Percentiles rank a stretch among this genome's conserved stretches.
Evolutionary conservation across 169 alveolate genomes (phyloP).

Genomic region (Eimeria necatrix): DNA sequence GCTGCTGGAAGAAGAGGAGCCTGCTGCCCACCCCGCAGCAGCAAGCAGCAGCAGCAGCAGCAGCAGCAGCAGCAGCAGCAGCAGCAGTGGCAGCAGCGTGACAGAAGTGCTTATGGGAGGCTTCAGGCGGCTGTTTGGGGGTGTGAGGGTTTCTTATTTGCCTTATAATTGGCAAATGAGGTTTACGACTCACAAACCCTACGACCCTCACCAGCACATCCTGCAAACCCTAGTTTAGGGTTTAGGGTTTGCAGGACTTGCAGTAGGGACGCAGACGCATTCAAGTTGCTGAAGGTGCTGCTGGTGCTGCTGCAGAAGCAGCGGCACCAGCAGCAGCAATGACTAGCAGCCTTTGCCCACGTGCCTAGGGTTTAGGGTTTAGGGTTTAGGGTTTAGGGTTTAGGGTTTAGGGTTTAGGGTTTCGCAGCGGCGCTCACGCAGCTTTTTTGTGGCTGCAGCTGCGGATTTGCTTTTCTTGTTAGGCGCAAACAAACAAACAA

Average conservation of each 20-base stretch:
- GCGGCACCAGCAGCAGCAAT: neutral
- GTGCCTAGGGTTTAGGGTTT: too few relatives aligned
- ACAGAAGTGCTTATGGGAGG: neutral
- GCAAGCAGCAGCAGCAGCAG: neutral
- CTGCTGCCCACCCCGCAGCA: neutral
- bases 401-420: neutral
- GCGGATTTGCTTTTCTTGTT: too few relatives aligned
- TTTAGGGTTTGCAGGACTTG: too few relatives aligned
- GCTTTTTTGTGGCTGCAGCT: too few relatives aligned
- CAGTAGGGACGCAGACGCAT: neutral
- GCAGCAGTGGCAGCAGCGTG: neutral
- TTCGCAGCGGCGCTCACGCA: too few relatives aligned
- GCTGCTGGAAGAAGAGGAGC: constrained; percentile 1
- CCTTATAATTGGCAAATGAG: neutral
- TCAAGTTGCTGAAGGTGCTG: neutral
- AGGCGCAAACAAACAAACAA: too few relatives aligned
- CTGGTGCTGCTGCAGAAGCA: neutral
- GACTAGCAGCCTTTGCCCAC: too few relatives aligned
- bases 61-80: constrained; percentile 13
- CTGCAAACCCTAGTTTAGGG: neutral
- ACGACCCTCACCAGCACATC: neutral
- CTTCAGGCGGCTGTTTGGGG: neutral
- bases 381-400: too few relatives aligned
- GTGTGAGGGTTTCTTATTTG: constrained; percentile 8
- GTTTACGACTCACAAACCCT: neutral